These are phyloP conservation scores for Termitomyces heimii DNA, from an alignment of 768 basidiomycete species.

Conservation along the genomic window DNA sequence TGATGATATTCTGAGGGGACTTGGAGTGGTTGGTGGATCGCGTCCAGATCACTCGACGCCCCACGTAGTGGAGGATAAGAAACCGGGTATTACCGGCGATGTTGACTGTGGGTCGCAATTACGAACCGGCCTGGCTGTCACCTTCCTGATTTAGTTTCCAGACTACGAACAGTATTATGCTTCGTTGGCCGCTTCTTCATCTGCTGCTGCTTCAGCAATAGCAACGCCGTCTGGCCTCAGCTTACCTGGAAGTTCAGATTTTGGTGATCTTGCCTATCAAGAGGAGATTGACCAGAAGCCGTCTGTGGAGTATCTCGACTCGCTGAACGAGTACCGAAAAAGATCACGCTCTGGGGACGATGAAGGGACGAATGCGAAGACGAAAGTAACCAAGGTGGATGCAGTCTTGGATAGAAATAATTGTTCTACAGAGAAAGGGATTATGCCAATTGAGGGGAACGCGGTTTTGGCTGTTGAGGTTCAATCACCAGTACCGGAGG, in stretches of 20 bases:
- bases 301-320: slow-evolving; percentile 58
- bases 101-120: slow-evolving; percentile 53
- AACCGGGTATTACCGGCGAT: slow-evolving; percentile 41
- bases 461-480: slow-evolving; percentile 18
- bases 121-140: background rate
- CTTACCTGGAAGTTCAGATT: slow-evolving; percentile 36
- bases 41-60: slow-evolving; percentile 19
- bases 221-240: slow-evolving; percentile 56
- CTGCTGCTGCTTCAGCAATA: slow-evolving; percentile 46
- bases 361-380: slow-evolving; percentile 30
- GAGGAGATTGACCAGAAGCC: slow-evolving; percentile 73
- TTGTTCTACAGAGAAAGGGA: slow-evolving; percentile 16
- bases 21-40: slow-evolving; percentile 54
- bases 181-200: slow-evolving; percentile 59
- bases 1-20: slow-evolving; percentile 67
- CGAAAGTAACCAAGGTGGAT: slow-evolving; percentile 38
- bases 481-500: slow-evolving; percentile 19
- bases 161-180: slow-evolving; percentile 85
- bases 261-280: slow-evolving; percentile 45
- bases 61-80: slow-evolving; percentile 18
- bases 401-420: slow-evolving; percentile 22
- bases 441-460: slow-evolving; percentile 16
- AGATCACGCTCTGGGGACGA: slow-evolving; percentile 65
- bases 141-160: slow-evolving; percentile 17
- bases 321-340: slow-evolving; percentile 68